Evolutionary conservation across 2,329 filamentous ascomycete species (phyloP).

Genomic region (Beauveria sp.): DNA sequence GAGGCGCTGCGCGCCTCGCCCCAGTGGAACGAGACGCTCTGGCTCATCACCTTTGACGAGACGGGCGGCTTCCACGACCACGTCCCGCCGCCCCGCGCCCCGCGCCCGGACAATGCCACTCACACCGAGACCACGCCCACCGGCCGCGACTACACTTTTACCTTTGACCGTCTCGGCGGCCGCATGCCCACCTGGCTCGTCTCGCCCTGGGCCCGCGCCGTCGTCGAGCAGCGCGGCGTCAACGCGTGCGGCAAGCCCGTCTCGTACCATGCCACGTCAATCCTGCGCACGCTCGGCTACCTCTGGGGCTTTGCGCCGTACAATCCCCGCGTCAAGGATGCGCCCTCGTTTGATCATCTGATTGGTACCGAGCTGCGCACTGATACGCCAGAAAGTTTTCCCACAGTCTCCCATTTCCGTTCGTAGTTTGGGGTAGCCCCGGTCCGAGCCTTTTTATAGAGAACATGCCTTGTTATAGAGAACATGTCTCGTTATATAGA

Average conservation of each 20-base stretch:
- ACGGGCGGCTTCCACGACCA: constrained; percentile 30
- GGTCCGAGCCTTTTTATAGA: background rate
- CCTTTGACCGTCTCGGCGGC: constrained; percentile 29
- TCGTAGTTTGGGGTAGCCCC: background rate
- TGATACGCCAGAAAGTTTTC: constrained; percentile 5
- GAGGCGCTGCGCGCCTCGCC: constrained; percentile 25
- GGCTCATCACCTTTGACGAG: constrained; percentile 28
- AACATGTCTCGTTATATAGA: background rate
- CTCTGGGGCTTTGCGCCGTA: constrained; percentile 33
- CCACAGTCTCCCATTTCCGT: constrained; percentile 3
- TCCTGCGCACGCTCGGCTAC: constrained; percentile 33
- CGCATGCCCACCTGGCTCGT: constrained; percentile 31
- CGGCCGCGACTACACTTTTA: constrained; percentile 25
- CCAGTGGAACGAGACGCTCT: constrained; percentile 27
- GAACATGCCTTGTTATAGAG: background rate
- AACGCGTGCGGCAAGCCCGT: constrained; percentile 27
- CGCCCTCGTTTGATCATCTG: constrained; percentile 26
- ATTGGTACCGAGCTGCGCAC: constrained; percentile 2
- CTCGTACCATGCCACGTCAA: constrained; percentile 34
- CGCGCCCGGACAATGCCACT: constrained; percentile 24
- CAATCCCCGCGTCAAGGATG: constrained; percentile 29
- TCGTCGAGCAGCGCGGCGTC: constrained; percentile 28
- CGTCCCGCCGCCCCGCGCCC: constrained; percentile 24
- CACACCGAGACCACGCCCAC: constrained; percentile 23
- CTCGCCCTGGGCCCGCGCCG: constrained; percentile 30